Percentiles rank a stretch among this genome's conserved stretches.
Conservation (phyloP, 225 moss, liverwort and hornwort species). For the Bryum argenteum region DNA sequence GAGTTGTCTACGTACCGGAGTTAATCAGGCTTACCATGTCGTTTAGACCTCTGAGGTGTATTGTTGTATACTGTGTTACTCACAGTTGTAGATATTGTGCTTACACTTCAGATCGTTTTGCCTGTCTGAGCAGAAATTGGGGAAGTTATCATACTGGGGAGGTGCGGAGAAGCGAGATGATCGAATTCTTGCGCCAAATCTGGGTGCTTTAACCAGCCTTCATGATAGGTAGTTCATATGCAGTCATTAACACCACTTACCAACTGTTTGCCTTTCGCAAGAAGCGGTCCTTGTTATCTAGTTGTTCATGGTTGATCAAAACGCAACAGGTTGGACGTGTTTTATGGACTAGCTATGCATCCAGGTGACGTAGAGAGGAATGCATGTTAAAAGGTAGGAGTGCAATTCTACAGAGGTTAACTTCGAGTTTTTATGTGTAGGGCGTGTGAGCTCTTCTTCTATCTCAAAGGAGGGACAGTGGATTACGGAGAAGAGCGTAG, state of each 20-base stretch:
- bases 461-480: slow-evolving; percentile 84
- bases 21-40: background rate
- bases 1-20: background rate
- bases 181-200: slow-evolving; percentile 77
- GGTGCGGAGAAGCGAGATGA: slow-evolving; percentile 89
- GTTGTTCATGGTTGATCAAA: slow-evolving; percentile 1
- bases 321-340: background rate
- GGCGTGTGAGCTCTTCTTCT: slow-evolving; percentile 79
- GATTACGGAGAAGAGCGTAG: slow-evolving; percentile 71
- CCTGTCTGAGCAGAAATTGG: slow-evolving; percentile 67
- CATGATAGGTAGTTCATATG: slow-evolving; percentile 70
- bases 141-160: slow-evolving; percentile 84
- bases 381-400: slow-evolving; percentile 1
- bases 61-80: background rate
- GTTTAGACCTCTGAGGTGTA: background rate
- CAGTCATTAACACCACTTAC: background rate
- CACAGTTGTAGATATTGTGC: slow-evolving; percentile 1
- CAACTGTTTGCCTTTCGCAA: background rate
- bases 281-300: background rate
- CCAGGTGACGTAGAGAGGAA: no score
- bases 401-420: slow-evolving; percentile 1
- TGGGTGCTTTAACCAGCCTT: slow-evolving; percentile 78
- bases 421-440: slow-evolving; percentile 33
- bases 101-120: background rate
- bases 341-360: no score